Base-by-base conservation (phyloP, 805 yeast species). In the Monosporozyma siamensis region DNA sequence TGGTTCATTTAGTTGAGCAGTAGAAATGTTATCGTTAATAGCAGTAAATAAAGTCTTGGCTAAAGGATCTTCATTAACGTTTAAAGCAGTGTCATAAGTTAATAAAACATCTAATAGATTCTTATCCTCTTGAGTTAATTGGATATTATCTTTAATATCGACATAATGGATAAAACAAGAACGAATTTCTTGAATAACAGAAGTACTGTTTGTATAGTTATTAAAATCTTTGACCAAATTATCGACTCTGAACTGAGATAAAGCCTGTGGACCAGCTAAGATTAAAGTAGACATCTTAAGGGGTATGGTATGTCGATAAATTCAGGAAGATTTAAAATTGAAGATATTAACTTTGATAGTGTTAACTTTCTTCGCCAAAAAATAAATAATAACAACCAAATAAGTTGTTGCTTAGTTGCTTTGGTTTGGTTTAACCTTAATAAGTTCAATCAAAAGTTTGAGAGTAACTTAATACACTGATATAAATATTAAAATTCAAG, bases 201-300 rank as follows among this genome's bases (percentile, higher is more conserved):
- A 72, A 29, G 77, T 70, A 24, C 66, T 57, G 56, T 78, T 77
- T 49, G 83, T 80, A 49, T 79, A 74, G 21, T 75, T 74, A 66
- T 84, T 82, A 65, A 90, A 77, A 56, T 80, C 86, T 50, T 77
- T 70, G 51, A 77, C 70, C 66, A 89, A 70, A 52, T 74, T 82
- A 47, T 78, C 74, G 50, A 88, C 80, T 67, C 97, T 77, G 65
- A 90, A 90, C 40, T 75, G 75, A 41, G 97, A 89, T 59, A 88
- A 71, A 48, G 96, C 97, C 58, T 74, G 75, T 39, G 96, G 95
- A 45, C 98, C 98, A 37, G 95, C 82, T 51, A 87, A 70, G 46
- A 75, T 66, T 53, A 74, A 60, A 68, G 74, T 56, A 39, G 69
- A 57, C 70, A 68, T 69, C 4, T 10, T 34, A 11, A 11, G 5